Percentiles rank a stretch among this genome's conserved stretches.
Conservation (phyloP, 2,329 filamentous ascomycete genomes). For the Monascus ruber region DNA sequence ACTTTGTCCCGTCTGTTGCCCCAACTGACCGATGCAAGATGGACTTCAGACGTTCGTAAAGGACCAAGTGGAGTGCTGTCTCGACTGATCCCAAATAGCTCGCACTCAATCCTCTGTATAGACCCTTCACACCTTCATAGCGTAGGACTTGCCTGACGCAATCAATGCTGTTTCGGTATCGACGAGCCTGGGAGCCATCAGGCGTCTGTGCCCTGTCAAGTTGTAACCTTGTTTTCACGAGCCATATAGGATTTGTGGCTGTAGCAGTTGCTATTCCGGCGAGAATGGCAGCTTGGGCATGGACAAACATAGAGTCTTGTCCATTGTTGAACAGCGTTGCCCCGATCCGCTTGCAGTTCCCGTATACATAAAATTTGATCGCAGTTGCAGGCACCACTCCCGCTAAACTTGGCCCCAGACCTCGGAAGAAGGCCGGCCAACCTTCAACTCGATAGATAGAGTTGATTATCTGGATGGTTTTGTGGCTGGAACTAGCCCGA, state of each 20-base stretch:
- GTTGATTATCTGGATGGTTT: conserved; percentile 76
- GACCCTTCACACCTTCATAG: conserved; percentile 65
- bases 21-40: conserved; percentile 38
- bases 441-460: conserved; percentile 74
- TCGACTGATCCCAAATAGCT: conserved; percentile 87
- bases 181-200: conserved; percentile 43
- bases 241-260: conserved; percentile 91
- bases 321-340: conserved; percentile 48
- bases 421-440: conserved; percentile 81
- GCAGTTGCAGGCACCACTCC: conserved; percentile 81
- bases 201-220: conserved; percentile 74
- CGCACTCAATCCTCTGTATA: conserved; percentile 85
- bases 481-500: conserved; percentile 54
- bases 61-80: conserved; percentile 82
- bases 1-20: no score
- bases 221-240: conserved; percentile 87
- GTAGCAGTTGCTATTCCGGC: conserved; percentile 82
- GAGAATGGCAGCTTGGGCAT: conserved; percentile 62
- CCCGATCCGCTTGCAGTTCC: conserved; percentile 77
- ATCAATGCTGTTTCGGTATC: conserved; percentile 80
- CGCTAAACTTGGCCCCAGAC: conserved; percentile 77
- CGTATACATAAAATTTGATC: conserved; percentile 91
- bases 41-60: conserved; percentile 87
- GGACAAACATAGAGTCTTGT: conserved; percentile 59
- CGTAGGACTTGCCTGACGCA: conserved; percentile 73